Percentiles rank a stretch among this genome's conserved stretches.
phyloP scores from a whole-genome alignment of 2,329 filamentous ascomycete species.

The Davidsoniella eucalypti region DNA sequence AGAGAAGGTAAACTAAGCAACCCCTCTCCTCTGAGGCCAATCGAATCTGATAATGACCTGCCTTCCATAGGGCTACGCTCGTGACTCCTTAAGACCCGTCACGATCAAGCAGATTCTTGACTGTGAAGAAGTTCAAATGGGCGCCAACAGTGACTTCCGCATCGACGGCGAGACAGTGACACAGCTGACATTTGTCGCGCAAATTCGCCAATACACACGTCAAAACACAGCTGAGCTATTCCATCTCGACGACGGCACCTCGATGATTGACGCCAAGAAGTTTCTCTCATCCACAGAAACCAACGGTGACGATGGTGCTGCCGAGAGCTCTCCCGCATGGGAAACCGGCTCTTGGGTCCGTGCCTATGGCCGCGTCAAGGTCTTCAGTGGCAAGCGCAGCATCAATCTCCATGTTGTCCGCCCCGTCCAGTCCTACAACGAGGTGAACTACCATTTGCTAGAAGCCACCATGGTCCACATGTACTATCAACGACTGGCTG shows the following conservation, averaged over 20 bases:
- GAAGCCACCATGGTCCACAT: conserved; percentile 83
- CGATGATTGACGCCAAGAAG: conserved; percentile 76
- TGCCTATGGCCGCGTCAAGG: conserved; percentile 70
- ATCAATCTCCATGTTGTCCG: conserved; percentile 69
- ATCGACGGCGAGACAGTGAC: conserved; percentile 63
- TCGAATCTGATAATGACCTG: background rate
- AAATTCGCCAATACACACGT: conserved; percentile 72
- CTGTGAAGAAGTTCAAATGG: conserved; percentile 56
- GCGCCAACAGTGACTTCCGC: conserved; percentile 48
- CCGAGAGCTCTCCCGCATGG: conserved; percentile 31
- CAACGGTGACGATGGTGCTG: conserved; percentile 18
- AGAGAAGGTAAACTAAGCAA: conserved; percentile 24
- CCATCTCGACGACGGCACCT: conserved; percentile 88
- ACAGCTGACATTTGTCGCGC: conserved; percentile 67
- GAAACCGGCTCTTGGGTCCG: conserved; percentile 66
- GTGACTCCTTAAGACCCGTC: conserved; percentile 80
- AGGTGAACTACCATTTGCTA: conserved; percentile 81
- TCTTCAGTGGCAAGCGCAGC: conserved; percentile 68
- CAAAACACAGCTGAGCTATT: conserved; percentile 86
- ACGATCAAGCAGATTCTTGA: conserved; percentile 92
- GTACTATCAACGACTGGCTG: conserved; percentile 56
- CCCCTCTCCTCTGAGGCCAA: conserved; percentile 3
- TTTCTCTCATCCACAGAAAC: conserved; percentile 26
- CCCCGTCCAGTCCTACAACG: conserved; percentile 70
- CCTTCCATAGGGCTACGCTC: conserved; percentile 40